Conservation (phyloP, 2,329 filamentous ascomycete species). For the Alternaria brassicae region DNA sequence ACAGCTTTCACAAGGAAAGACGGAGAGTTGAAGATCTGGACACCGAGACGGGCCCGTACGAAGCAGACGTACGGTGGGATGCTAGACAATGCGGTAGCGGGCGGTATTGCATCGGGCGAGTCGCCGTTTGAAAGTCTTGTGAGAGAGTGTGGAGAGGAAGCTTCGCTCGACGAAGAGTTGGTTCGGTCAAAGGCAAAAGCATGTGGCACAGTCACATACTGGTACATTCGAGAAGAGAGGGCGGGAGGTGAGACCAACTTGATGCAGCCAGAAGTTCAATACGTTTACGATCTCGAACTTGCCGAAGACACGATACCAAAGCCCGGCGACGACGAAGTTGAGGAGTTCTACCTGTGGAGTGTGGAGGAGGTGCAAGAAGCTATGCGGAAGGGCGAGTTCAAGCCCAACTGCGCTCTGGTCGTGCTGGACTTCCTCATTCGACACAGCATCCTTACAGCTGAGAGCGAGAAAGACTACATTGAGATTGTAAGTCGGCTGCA, state of each 20-base stretch:
- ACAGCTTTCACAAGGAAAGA: conserved; percentile 46
- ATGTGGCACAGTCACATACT: conserved; percentile 80
- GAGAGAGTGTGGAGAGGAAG: conserved; percentile 89
- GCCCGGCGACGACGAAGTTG: conserved; percentile 89
- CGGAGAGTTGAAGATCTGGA: conserved; percentile 77
- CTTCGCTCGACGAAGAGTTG: conserved; percentile 73
- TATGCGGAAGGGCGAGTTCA: conserved; percentile 78
- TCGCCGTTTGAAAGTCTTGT: conserved; percentile 81
- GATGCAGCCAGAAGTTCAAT: conserved; percentile 90
- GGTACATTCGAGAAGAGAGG: conserved; percentile 76
- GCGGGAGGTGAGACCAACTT: conserved; percentile 82
- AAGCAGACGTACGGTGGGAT: conserved; percentile 93
- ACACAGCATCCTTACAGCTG: conserved; percentile 77
- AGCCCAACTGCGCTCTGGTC: conserved; percentile 88
- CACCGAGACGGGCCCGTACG: conserved; percentile 74
- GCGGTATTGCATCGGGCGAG: conserved; percentile 82
- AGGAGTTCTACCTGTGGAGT: conserved; percentile 78
- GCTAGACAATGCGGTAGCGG: conserved; percentile 93
- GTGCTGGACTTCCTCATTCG: conserved; percentile 90
- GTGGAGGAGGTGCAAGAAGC: conserved; percentile 77
- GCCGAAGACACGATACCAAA: conserved; percentile 70
- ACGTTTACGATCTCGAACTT: conserved; percentile 87
- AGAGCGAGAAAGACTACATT: conserved; percentile 79
- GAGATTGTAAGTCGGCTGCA: conserved; percentile 80
- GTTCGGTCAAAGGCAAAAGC: conserved; percentile 67